Evolutionary conservation across 2,329 filamentous ascomycete genomes (phyloP).

Genomic region (Scorias spongiosa): DNA sequence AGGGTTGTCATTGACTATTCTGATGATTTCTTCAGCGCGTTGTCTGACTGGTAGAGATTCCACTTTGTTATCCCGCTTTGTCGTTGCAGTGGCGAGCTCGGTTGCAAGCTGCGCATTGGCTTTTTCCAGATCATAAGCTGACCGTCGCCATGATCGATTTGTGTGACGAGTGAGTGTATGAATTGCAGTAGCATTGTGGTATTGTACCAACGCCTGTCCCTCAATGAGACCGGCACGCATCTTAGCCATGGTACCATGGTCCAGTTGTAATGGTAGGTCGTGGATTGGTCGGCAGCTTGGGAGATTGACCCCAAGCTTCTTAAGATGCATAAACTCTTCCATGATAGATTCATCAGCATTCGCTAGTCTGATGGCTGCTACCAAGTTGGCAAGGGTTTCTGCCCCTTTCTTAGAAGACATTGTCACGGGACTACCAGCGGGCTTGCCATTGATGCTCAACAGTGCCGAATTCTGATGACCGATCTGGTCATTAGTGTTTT

Average conservation of each 20-base stretch:
- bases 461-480: slow-evolving; percentile 7
- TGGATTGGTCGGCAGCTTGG: neutral
- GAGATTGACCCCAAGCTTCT: neutral
- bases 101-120: slow-evolving; percentile 5
- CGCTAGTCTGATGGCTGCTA: slow-evolving; percentile 22
- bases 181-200: neutral
- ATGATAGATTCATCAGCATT: slow-evolving; percentile 20
- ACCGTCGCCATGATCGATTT: neutral
- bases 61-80: neutral
- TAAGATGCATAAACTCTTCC: slow-evolving; percentile 17
- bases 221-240: slow-evolving; percentile 23
- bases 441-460: slow-evolving; percentile 16
- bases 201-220: slow-evolving; percentile 20
- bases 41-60: slow-evolving; percentile 26
- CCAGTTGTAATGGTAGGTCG: slow-evolving; percentile 9
- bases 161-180: neutral
- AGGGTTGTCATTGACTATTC: slow-evolving; percentile 22
- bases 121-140: neutral
- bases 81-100: slow-evolving; percentile 7
- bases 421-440: slow-evolving; percentile 15
- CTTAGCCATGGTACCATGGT: slow-evolving; percentile 16
- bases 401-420: slow-evolving; percentile 22
- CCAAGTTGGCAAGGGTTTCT: slow-evolving; percentile 20
- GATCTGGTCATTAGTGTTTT: neutral
- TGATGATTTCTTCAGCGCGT: slow-evolving; percentile 21